Evolutionary conservation across 139 green algal genomes (phyloP).

Genomic region (Micractinium conductrix): DNA sequence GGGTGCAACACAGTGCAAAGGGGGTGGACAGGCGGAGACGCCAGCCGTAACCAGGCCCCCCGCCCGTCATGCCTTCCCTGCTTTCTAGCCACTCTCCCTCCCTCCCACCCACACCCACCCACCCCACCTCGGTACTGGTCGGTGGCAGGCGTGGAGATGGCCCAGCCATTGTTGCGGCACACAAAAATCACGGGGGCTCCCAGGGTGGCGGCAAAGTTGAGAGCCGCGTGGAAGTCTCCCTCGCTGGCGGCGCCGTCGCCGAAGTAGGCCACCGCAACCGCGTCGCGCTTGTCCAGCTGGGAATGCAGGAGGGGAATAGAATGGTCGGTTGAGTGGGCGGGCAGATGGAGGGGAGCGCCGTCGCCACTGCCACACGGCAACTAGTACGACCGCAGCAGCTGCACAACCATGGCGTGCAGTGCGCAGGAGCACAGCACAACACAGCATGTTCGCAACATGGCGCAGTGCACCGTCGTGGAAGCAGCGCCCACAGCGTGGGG

Average conservation of each 20-base stretch:
- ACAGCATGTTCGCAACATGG: no score
- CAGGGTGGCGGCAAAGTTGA: conserved; percentile 94
- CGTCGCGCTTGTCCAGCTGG: conserved; percentile 45
- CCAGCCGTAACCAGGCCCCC: no score
- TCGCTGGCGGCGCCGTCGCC: conserved; percentile 88
- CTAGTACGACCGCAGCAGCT: no score
- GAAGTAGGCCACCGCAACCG: conserved; percentile 77
- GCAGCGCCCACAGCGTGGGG: conserved; percentile 87
- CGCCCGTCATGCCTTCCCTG: no score
- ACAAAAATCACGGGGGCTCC: conserved; percentile 87
- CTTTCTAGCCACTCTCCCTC: no score
- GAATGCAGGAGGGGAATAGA: neutral
- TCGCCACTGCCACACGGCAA: no score
- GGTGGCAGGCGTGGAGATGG: conserved; percentile 87
- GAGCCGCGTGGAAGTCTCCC: conserved; percentile 93
- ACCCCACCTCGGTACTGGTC: conserved; percentile 89
- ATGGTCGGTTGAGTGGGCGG: no score
- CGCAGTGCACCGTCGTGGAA: neutral
- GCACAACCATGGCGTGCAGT: no score
- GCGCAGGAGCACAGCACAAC: no score
- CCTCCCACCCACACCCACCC: neutral
- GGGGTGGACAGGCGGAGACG: no score
- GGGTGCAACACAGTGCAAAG: no score
- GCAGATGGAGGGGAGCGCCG: no score
- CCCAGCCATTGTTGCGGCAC: conserved; percentile 97